A percentile compares a stretch with the other conserved stretches of the same genome.
phyloP scores from a whole-genome alignment of 106 monocot genomes.

The Acorus gramineus region DNA sequence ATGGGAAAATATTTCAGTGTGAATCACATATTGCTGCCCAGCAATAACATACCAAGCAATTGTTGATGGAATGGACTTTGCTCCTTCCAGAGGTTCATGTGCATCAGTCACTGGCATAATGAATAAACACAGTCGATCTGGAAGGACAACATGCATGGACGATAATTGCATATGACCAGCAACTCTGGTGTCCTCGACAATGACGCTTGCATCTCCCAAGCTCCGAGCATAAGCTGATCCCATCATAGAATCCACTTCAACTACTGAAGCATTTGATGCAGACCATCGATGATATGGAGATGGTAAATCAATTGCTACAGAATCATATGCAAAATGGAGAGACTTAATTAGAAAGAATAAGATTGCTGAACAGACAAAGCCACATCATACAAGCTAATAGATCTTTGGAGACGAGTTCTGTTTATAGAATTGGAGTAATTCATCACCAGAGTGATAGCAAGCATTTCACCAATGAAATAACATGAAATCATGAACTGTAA shows the following conservation, averaged over 20 bases:
- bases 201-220: constrained; percentile 53
- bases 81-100: constrained; percentile 24
- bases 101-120: constrained; percentile 37
- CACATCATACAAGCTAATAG: no score
- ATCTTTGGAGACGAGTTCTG: no score
- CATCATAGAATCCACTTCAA: constrained; percentile 44
- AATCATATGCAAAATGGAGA: neutral
- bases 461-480: no score
- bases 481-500: no score
- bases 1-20: constrained; percentile 56
- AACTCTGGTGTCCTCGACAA: constrained; percentile 90
- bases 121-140: constrained; percentile 49
- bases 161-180: constrained; percentile 78
- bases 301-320: constrained; percentile 78
- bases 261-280: constrained; percentile 56
- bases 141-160: constrained; percentile 72
- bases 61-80: constrained; percentile 26
- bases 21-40: constrained; percentile 63
- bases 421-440: no score
- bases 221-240: constrained; percentile 47
- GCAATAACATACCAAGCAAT: constrained; percentile 68
- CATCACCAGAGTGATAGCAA: no score
- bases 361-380: no score
- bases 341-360: no score
- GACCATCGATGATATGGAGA: constrained; percentile 76